These are phyloP conservation scores for Tricholoma flavovirens DNA, from an alignment of 768 basidiomycete genomes.

Conservation along the genomic window DNA sequence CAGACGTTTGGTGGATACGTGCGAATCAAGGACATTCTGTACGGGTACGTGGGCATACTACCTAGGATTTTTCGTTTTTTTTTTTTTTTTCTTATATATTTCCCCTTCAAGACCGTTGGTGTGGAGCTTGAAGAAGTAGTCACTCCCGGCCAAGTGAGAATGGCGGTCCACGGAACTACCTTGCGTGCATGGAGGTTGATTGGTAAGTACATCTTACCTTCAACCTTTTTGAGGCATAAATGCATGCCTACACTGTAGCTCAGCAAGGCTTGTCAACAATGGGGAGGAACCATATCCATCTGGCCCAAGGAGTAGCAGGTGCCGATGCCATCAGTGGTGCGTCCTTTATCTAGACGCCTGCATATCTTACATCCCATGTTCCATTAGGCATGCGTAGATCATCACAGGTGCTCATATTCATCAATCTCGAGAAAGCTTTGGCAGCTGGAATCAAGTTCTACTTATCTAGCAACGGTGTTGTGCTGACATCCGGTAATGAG, in stretches of 20 bases:
- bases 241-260: conserved; percentile 32
- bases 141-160: conserved; percentile 51
- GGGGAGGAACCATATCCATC: conserved; percentile 88
- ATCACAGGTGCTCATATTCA: conserved; percentile 76
- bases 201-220: conserved; percentile 28
- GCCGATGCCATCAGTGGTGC: conserved; percentile 70
- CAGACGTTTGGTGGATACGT: conserved; percentile 73
- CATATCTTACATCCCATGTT: not conserved
- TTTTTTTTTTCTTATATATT: not conserved
- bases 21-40: conserved; percentile 90
- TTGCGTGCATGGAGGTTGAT: conserved; percentile 65
- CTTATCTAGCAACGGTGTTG: conserved; percentile 81
- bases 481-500: conserved; percentile 75
- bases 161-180: conserved; percentile 83
- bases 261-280: conserved; percentile 74
- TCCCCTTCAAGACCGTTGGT: conserved; percentile 48
- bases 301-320: conserved; percentile 72
- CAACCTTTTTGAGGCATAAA: not conserved
- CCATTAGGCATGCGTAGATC: conserved; percentile 70
- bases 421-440: conserved; percentile 68
- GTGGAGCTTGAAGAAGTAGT: conserved; percentile 58
- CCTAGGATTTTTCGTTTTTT: not conserved
- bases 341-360: conserved; percentile 15
- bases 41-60: conserved; percentile 45
- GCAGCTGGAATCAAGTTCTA: conserved; percentile 67